Conservation (phyloP, 257 asterid genomes). For the Solanum neorickii region DNA sequence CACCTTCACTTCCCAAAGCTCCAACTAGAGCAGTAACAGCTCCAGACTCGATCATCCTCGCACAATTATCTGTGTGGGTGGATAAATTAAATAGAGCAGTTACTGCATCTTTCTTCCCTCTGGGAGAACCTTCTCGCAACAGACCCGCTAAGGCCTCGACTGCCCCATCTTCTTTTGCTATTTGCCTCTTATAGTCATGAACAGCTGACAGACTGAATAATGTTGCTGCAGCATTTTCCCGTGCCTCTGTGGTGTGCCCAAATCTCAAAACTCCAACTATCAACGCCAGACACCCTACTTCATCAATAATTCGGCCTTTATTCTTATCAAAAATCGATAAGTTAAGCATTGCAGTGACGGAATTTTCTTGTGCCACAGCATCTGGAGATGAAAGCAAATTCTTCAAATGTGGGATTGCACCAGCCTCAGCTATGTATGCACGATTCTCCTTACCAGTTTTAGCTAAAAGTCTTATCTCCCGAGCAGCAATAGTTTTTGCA, state of each 20-base stretch:
- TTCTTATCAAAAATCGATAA: slow-evolving; percentile 78
- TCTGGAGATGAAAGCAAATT: slow-evolving; percentile 43
- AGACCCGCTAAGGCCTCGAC: slow-evolving; percentile 56
- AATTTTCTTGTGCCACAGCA: slow-evolving; percentile 75
- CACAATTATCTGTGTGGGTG: slow-evolving; percentile 59
- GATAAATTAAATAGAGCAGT: slow-evolving; percentile 76
- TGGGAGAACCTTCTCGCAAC: slow-evolving; percentile 56
- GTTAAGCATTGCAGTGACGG: slow-evolving; percentile 82
- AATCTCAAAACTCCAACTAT: slow-evolving; percentile 54
- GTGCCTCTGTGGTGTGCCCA: slow-evolving; percentile 73
- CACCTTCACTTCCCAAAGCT: slow-evolving; percentile 54
- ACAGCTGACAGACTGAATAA: slow-evolving; percentile 89
- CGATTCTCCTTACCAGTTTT: slow-evolving; percentile 70
- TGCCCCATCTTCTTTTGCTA: slow-evolving; percentile 67
- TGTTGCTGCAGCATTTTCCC: slow-evolving; percentile 94
- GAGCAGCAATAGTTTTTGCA: slow-evolving; percentile 65
- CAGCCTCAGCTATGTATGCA: slow-evolving; percentile 77
- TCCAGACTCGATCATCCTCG: slow-evolving; percentile 67
- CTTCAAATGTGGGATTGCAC: slow-evolving; percentile 66
- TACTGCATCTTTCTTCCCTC: slow-evolving; percentile 91
- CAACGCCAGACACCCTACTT: slow-evolving; percentile 56
- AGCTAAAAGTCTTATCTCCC: slow-evolving; percentile 72
- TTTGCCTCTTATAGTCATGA: slow-evolving; percentile 69
- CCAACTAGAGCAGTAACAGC: slow-evolving; percentile 52
- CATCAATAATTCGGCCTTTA: slow-evolving; percentile 65